Percentiles rank a stretch among this genome's conserved stretches.
phyloP scores from a whole-genome alignment of 2,329 filamentous ascomycete species.

The Laburnicola sp. region DNA sequence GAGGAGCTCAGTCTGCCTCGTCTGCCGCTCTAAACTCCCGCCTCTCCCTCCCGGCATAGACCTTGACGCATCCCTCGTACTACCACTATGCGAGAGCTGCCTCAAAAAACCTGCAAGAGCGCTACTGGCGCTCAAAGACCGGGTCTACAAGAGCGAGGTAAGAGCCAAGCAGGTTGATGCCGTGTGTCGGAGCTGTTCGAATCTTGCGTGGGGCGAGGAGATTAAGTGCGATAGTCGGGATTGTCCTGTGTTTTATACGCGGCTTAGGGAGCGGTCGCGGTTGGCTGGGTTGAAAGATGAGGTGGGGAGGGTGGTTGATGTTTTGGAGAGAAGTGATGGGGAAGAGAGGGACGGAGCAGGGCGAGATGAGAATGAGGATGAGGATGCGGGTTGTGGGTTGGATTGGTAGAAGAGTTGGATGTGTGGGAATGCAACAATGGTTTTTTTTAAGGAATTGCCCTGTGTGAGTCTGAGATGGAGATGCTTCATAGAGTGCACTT shows the following conservation, averaged over 20 bases:
- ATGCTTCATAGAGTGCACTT: no score
- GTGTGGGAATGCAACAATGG: no score
- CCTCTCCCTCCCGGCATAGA: conserved; percentile 22
- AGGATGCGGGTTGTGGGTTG: no score
- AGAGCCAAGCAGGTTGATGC: conserved; percentile 65
- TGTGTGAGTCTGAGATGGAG: no score
- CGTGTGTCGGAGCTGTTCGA: conserved; percentile 80
- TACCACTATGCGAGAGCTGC: conserved; percentile 64
- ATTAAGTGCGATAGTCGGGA: conserved; percentile 89
- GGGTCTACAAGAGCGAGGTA: conserved; percentile 65
- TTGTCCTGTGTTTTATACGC: conserved; percentile 87
- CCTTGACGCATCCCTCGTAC: conserved; percentile 21
- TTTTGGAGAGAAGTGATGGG: conserved; percentile 25
- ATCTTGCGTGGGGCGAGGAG: conserved; percentile 70
- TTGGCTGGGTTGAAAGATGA: conserved; percentile 28
- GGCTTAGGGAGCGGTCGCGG: conserved; percentile 61
- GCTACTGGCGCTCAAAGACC: conserved; percentile 64
- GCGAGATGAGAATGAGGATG: background rate
- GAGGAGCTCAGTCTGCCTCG: conserved; percentile 74
- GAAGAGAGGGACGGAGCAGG: background rate
- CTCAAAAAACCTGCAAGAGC: conserved; percentile 59
- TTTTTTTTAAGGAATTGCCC: no score
- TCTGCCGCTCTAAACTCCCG: conserved; percentile 68
- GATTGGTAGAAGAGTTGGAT: no score
- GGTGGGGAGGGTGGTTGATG: conserved; percentile 29